A percentile compares a stretch with the other conserved stretches of the same genome.
These are phyloP conservation scores for Blastomyces silverae DNA, from an alignment of 2,329 filamentous ascomycete genomes.

Conservation along the genomic window DNA sequence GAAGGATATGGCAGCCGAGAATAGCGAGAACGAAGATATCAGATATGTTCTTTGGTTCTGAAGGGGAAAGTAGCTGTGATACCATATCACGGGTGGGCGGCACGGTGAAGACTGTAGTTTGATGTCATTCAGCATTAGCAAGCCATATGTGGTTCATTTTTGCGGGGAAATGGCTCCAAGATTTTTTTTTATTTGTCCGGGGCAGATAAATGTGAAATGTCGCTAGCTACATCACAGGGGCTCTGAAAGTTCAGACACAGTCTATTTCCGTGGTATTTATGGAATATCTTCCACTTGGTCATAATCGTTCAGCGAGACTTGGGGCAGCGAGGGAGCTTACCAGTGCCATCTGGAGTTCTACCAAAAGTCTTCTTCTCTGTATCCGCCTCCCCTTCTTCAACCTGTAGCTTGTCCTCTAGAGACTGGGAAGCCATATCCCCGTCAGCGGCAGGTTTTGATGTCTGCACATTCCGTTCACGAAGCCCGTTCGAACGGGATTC, in stretches of 20 bases:
- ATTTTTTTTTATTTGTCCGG: constrained; percentile 6
- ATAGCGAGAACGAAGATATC: constrained; percentile 74
- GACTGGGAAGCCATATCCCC: constrained; percentile 45
- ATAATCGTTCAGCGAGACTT: constrained; percentile 3
- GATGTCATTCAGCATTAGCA: constrained; percentile 7
- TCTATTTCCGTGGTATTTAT: not conserved
- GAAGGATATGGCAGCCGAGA: constrained; percentile 65
- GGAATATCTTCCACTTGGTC: not conserved
- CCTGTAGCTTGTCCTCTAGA: constrained; percentile 24
- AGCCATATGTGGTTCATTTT: not conserved
- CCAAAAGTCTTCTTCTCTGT: constrained; percentile 72
- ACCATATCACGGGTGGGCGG: constrained; percentile 99
- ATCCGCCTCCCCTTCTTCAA: constrained; percentile 21
- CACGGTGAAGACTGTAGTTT: constrained; percentile 76
- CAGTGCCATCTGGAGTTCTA: constrained; percentile 79
- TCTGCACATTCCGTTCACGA: constrained; percentile 42
- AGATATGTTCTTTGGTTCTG: constrained; percentile 89
- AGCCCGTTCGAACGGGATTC: constrained; percentile 38
- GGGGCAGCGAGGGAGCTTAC: constrained; percentile 53
- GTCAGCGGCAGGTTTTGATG: constrained; percentile 34
- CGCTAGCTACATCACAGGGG: not conserved
- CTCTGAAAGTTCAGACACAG: not conserved
- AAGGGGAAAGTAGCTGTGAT: constrained; percentile 88
- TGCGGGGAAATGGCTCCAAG: not conserved
- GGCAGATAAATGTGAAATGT: not conserved